Conservation (phyloP, 352 stramenopile genomes). For the Phytophthora boehmeriae region DNA sequence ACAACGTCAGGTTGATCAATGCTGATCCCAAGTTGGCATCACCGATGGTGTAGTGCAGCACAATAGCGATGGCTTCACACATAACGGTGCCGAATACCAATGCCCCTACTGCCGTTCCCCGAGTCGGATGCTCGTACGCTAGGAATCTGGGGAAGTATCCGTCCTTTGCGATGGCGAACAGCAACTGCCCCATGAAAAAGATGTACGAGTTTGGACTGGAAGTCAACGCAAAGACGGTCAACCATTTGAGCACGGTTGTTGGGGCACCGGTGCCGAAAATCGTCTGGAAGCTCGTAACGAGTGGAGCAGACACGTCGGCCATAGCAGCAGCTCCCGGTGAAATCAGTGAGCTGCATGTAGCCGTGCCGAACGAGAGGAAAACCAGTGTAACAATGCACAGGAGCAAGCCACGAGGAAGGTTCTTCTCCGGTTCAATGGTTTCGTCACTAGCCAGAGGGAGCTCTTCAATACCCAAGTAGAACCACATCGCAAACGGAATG, state of each 20-base stretch:
- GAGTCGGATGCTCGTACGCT: conserved; percentile 44
- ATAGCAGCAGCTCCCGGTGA: conserved; percentile 48
- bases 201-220: conserved; percentile 76
- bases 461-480: conserved; percentile 48
- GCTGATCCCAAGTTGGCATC: conserved; percentile 60
- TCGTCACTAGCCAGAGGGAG: conserved; percentile 76
- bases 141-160: conserved; percentile 65
- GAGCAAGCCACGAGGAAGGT: conserved; percentile 65
- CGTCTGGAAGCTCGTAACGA: conserved; percentile 50
- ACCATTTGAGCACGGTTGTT: conserved; percentile 64
- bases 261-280: conserved; percentile 65
- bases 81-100: conserved; percentile 50
- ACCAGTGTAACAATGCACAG: conserved; percentile 64
- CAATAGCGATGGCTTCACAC: conserved; percentile 44
- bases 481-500: conserved; percentile 71
- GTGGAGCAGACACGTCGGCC: conserved; percentile 33
- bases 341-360: conserved; percentile 73
- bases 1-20: conserved; percentile 36
- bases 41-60: conserved; percentile 68
- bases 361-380: conserved; percentile 63
- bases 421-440: conserved; percentile 75
- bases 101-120: conserved; percentile 40
- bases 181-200: conserved; percentile 71
- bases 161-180: conserved; percentile 70
- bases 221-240: conserved; percentile 66